Evolutionary conservation across 2,329 filamentous ascomycete genomes (phyloP), one percentile per base, ranked within the genome.

Genomic region (Verticillium longisporum): DNA sequence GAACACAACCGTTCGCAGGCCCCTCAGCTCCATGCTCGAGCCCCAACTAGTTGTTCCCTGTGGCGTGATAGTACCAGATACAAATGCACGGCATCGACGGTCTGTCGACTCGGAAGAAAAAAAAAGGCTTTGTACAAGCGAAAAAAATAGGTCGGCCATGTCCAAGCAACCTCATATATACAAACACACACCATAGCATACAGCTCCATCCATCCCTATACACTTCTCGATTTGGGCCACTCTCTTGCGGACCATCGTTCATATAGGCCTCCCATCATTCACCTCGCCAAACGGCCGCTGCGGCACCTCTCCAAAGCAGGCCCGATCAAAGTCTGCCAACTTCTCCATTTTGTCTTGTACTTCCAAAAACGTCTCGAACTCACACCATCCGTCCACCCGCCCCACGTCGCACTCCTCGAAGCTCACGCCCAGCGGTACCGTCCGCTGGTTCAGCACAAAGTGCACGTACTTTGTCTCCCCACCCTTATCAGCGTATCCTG

Each of bases 321-420:
- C 82, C 68, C 84, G 81, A 15, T 90, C 83, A 68, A 83, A 92
- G 67, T 83, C 73, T 3, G 88, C 87, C 63, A 80, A 74, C 18
- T 76, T 78, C 38, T 84, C 71, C 79, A 86, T 86, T 63, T 75
- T 76, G 62, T 85, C 78, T 74, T 89, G 85, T 5, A 86, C 77
- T 63, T 82, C 72, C 54, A 92, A 68, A 68, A 92, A 92, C 0
- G 86, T 86, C 3, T 80, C 79, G 57, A 92, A 71, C 69, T 92
- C 88, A 70, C 90, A 92, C 89, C 90, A 92, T 0, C 89, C 90
- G 71, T 92, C 90, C 54, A 86, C 82, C 4, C 89, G 76, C 11
- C 79, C 70, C 1, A 66, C 74, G 45, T 83, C 88, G 67, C 90
- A 92, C 62, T 86, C 83, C 1, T 82, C 73, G 63, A 90, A 87